Evolutionary conservation across 306 rosid species (phyloP), one percentile per base, ranked within the genome.

Genomic region (Mimosa pudica): DNA sequence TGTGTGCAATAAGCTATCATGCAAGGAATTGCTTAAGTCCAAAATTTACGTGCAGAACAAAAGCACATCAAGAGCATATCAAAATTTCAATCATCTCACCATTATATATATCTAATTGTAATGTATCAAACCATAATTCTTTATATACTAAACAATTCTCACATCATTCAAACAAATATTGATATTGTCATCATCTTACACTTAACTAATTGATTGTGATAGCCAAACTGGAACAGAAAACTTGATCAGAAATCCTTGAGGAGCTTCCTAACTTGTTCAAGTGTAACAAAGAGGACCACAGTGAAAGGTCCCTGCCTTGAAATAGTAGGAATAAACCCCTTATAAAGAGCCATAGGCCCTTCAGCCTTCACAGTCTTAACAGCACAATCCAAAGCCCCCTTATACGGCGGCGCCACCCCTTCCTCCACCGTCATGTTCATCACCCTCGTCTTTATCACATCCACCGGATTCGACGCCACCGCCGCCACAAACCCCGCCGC

Each of bases 401-500:
- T 84, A 48, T 89, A 92, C 0, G 92, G 90, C 9, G 94, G 77
- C 7, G 33, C 78, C 68, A 52, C 84, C 16, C 90, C 98, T 0
- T 74, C 7, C 82, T 84, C 97, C 86, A 87, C 91, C 87, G 84
- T 89, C 98, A 92, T 94, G 57, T 86, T 94, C 98, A 94, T 94
- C 24, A 90, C 98, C 83, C 98, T 87, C 0, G 97, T 94, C 87
- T 94, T 94, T 7, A 94, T 94, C 76, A 94, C 98, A 63, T 94
- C 98, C 82, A 94, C 88, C 24, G 97, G 97, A 10, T 94, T 94
- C 75, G 98, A 94, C 33, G 96, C 98, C 63, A 90, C 94, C 8
- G 97, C 84, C 12, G 97, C 98, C 82, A 94, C 97, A 17, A 92
- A 90, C 73, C 98, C 97, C 75, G 98, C 97, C 71, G 91, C 91